Percentiles rank a stretch among this genome's conserved stretches.
Evolutionary conservation across 2,329 filamentous ascomycete genomes (phyloP).

Genomic region (Pseudogymnoascus verrucosus): DNA sequence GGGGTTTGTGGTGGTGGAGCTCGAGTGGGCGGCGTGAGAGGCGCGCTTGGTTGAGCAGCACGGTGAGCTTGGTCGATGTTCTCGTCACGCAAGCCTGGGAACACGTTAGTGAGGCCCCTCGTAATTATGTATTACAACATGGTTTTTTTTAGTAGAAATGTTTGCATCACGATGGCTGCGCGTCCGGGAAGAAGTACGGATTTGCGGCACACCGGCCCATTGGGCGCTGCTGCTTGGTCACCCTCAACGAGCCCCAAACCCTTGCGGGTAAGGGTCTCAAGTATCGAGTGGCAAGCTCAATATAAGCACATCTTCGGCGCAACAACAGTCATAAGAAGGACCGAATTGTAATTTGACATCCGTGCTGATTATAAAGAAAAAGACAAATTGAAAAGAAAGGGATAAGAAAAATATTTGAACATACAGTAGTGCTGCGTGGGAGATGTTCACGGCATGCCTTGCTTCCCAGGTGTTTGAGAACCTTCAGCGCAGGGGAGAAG

Average conservation of each 20-base stretch:
- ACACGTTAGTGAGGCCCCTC: slow-evolving; percentile 15
- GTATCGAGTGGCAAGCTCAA: slow-evolving; percentile 32
- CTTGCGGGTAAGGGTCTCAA: slow-evolving; percentile 9
- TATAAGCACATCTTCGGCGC: slow-evolving; percentile 99
- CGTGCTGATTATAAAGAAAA: slow-evolving; percentile 53
- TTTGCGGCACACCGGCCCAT: background rate
- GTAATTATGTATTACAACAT: slow-evolving; percentile 32
- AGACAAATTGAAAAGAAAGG: background rate
- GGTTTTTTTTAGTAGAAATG: slow-evolving; percentile 24
- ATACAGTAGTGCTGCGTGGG: slow-evolving; percentile 29
- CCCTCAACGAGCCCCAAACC: slow-evolving; percentile 10
- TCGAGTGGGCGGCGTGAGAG: slow-evolving; percentile 69
- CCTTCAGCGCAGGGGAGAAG: slow-evolving; percentile 55
- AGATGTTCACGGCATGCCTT: slow-evolving; percentile 44
- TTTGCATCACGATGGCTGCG: slow-evolving; percentile 9
- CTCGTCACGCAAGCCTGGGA: slow-evolving; percentile 20
- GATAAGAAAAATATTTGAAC: background rate
- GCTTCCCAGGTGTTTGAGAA: slow-evolving; percentile 54
- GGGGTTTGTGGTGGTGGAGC: slow-evolving; percentile 79
- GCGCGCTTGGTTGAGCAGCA: slow-evolving; percentile 52
- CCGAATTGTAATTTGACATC: slow-evolving; percentile 99
- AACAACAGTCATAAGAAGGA: slow-evolving; percentile 76
- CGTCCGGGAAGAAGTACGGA: background rate
- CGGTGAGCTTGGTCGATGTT: slow-evolving; percentile 36
- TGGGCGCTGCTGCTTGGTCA: slow-evolving; percentile 10